Base-by-base conservation (phyloP, 768 basidiomycete genomes). In the Collybia sp. region DNA sequence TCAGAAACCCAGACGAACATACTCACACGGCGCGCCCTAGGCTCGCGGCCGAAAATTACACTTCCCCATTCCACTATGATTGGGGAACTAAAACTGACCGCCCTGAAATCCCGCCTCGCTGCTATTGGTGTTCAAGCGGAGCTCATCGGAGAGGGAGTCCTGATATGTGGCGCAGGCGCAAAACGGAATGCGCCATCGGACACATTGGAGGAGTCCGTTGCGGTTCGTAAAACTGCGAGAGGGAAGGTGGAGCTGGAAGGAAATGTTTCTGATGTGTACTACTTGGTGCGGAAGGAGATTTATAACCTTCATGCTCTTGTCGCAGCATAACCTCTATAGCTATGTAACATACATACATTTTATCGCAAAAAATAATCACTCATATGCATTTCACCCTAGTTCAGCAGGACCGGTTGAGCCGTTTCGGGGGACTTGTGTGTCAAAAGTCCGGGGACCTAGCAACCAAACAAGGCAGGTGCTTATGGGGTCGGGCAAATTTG, bases 41-140 rank as follows among this genome's bases (percentile, higher is more conserved):
- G 85, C 13, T 76, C 82, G n/a, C 79, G 88, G 25, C 75, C 82
- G 12, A 69, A 77, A 15, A 73, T 79, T 9, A 68, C 79, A 2
- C 71, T 97, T 2, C 91, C 93, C 1, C 80, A 83, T 48, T 94
- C 95, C 0, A 89, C 94, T 6, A 95, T 97, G 85, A 96, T 99
- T 46, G 96, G 96, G 42, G 96, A 98, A 58, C 79, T 99, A 35
- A 93, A 96, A 61, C 72, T 99, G 20, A 93, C 93, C 1, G 78
- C 81, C 1, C 76, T 99, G 40, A 96, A 97, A 64, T 62, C 83
- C n/a, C 80, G 84, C 5, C 73, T 99, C 16, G 73, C 82, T 4
- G 64, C 80, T 1, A 68, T 91, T 2, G 84, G 85, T 9, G 82
- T 98, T 39, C 85, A 88, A 37, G 91, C 94, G 0, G 94, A 97